Base-by-base conservation (phyloP, 2,329 filamentous ascomycete genomes). In the Scedosporium dehoogii region DNA sequence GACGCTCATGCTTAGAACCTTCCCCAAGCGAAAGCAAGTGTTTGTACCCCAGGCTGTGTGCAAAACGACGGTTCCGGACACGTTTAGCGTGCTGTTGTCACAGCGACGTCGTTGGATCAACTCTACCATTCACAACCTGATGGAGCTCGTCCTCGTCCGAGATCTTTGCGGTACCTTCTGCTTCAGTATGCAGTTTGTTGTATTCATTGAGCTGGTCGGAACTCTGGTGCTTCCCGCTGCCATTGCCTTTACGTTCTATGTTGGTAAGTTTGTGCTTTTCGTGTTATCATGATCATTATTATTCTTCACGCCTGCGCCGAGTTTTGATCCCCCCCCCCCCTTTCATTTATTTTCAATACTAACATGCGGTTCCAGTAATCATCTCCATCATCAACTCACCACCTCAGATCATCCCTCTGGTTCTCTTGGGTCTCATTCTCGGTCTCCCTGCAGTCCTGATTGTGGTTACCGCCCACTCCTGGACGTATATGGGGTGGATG, bases 131-230 rank as follows among this genome's bases (percentile, higher is more conserved):
- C 94, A 99, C 81, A 99, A 99, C 73, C 80, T 99, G 55, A 97
- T 99, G 90, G 94, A 99, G 75, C 85, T 99, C 64, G 87, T 97
- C 60, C 84, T 99, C 41, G 96, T 99, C 55, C 86, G 92, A 66
- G 94, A 99, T 78, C 84, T 99, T 16, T 99, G 94, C 72, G 94
- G 94, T 67, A 99, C 94, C 3, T 99, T 99, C 79, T 99, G 96
- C 81, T 99, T 99, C 81, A 96, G 91, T 75, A 99, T 99, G 94
- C 94, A 99, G 76, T 99, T 99, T 73, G 88, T 99, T 67, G 89
- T 99, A 66, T 96, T 92, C 73, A 90, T 99, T 71, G 94, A 99
- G 76, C 81, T 99, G 62, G 84, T 97, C 62, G 94, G 94, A 69
- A 99, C 96, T 1, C 81, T 99, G 61, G 94, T 99, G 10, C 82